A percentile compares a stretch with the other conserved stretches of the same genome.
These are phyloP conservation scores for Pichia nanzhaoensis DNA, from an alignment of 805 yeast species.

Conservation along the genomic window DNA sequence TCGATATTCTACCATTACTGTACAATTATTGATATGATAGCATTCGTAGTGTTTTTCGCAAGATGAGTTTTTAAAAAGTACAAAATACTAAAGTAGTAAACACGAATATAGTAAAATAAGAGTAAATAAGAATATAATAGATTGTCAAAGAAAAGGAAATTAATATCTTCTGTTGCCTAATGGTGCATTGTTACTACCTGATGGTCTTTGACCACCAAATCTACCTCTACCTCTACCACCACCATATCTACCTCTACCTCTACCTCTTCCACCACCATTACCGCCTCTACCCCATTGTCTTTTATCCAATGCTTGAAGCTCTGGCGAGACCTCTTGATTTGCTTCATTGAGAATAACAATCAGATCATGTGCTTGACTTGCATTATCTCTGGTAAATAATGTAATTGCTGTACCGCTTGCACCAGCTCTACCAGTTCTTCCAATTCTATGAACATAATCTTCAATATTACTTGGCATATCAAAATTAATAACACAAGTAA, in stretches of 20 bases:
- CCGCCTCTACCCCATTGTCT: conserved; percentile 54
- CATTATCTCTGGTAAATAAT: conserved; percentile 82
- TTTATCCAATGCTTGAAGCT: conserved; percentile 67
- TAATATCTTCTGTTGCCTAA: conserved; percentile 35
- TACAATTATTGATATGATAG: no score
- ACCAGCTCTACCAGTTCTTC: conserved; percentile 99
- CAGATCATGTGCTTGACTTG: conserved; percentile 84
- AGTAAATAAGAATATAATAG: not conserved
- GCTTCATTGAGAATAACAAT: conserved; percentile 92
- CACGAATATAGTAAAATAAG: not conserved
- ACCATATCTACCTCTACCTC: conserved; percentile 42
- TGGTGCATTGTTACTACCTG: conserved; percentile 45
- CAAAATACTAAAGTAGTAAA: no score
- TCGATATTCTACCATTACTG: no score
- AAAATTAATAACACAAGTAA: conserved; percentile 85
- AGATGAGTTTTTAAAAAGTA: no score
- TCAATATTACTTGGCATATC: conserved; percentile 98
- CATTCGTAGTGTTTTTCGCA: no score
- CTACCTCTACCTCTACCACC: conserved; percentile 34
- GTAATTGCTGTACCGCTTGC: conserved; percentile 92
- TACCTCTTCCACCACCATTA: conserved; percentile 50
- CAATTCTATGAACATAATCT: conserved; percentile 97
- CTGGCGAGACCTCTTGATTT: conserved; percentile 81
- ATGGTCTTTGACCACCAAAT: conserved; percentile 25
- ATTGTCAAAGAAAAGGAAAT: not conserved